A percentile compares a stretch with the other conserved stretches of the same genome.
These are phyloP conservation scores for Raphanus hybrid DNA, from an alignment of 441 rosid genomes.

Conservation along the genomic window DNA sequence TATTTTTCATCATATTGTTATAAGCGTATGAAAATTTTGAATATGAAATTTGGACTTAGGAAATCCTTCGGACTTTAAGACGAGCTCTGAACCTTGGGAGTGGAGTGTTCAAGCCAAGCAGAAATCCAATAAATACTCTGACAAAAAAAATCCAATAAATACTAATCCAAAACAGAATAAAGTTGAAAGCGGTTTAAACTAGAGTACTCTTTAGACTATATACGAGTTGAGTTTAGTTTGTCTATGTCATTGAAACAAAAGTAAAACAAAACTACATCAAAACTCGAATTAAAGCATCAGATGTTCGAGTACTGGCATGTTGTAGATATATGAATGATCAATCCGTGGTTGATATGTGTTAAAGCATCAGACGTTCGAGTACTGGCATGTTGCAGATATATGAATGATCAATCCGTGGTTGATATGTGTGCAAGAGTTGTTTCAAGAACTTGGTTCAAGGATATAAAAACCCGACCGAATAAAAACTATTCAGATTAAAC, in stretches of 20 bases:
- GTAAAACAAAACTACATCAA: not conserved
- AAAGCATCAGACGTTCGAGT: not conserved
- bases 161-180: too few species aligned
- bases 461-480: constrained; percentile 2
- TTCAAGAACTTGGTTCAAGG: not conserved
- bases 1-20: not conserved
- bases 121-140: too few species aligned
- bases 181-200: too few species aligned
- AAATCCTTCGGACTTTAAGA: too few species aligned
- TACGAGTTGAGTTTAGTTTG: too few species aligned
- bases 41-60: too few species aligned
- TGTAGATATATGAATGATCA: not conserved
- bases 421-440: not conserved
- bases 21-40: too few species aligned
- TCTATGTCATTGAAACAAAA: not conserved
- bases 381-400: not conserved
- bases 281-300: not conserved
- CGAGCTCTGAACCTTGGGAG: too few species aligned
- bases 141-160: too few species aligned
- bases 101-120: too few species aligned
- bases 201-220: too few species aligned
- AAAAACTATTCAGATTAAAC: not conserved
- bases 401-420: constrained; percentile 23
- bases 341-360: constrained; percentile 23
- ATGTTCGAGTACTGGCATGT: not conserved